phyloP scores from a whole-genome alignment of 768 basidiomycete genomes.

The Lactarius pseudohatsudake region DNA sequence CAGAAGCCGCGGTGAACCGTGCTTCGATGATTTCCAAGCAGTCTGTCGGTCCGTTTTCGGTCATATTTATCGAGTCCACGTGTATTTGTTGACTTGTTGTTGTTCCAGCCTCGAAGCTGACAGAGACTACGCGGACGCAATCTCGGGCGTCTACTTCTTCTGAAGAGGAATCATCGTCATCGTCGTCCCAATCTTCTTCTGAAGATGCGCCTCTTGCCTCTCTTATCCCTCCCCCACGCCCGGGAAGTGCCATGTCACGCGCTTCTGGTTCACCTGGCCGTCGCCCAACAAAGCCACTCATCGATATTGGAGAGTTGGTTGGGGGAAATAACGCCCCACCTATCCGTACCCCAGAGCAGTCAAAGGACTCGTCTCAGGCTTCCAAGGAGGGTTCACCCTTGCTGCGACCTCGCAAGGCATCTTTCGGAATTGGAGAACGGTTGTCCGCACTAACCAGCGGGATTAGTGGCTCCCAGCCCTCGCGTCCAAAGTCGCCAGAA shows the following conservation, averaged over 20 bases:
- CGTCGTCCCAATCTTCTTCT: conserved; percentile 44
- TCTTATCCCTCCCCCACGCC: conserved; percentile 60
- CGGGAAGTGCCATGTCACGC: conserved; percentile 54
- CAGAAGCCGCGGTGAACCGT: conserved; percentile 50
- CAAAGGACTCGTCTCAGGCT: not conserved
- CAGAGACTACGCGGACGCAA: conserved; percentile 24
- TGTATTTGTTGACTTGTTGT: not conserved
- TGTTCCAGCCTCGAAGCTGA: not conserved
- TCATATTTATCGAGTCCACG: not conserved
- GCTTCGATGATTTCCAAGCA: conserved; percentile 40
- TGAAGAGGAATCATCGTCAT: conserved; percentile 30
- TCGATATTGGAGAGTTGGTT: conserved; percentile 36
- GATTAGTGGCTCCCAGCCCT: conserved; percentile 15
- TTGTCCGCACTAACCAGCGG: conserved; percentile 25
- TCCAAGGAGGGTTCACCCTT: conserved; percentile 4
- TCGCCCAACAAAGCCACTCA: conserved; percentile 45
- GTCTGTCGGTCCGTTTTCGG: conserved; percentile 14
- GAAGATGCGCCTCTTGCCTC: conserved; percentile 65
- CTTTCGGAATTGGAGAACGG: conserved; percentile 25
- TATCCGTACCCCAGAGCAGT: conserved; percentile 7
- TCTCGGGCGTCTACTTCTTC: conserved; percentile 30
- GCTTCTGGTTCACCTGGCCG: conserved; percentile 31
- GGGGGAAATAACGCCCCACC: conserved; percentile 8
- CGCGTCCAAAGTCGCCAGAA: conserved; percentile 13
- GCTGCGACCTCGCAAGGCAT: conserved; percentile 21